Evolutionary conservation across 768 basidiomycete species (phyloP).

Genomic region (Paxillus rubicundulus): DNA sequence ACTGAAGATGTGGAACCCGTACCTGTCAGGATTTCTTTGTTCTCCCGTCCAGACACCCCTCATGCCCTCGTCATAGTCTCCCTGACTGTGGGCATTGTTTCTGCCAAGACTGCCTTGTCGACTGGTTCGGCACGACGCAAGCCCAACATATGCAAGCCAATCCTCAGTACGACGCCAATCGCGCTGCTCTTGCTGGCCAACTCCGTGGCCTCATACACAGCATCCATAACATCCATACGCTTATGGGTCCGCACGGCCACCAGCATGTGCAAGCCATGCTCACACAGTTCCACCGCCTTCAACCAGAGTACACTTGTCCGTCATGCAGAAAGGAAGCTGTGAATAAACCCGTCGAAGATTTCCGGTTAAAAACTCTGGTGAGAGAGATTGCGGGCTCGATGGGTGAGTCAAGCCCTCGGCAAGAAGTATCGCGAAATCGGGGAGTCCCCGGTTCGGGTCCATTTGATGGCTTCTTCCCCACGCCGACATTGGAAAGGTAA

Average conservation of each 20-base stretch:
- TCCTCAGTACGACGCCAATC: slow-evolving; percentile 43
- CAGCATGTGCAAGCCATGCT: slow-evolving; percentile 19
- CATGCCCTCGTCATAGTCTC: slow-evolving; percentile 40
- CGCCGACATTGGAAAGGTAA: slow-evolving; percentile 2
- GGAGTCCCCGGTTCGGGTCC: slow-evolving; percentile 19
- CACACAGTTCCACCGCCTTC: slow-evolving; percentile 23
- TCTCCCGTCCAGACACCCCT: slow-evolving; percentile 2
- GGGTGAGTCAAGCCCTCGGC: slow-evolving; percentile 45
- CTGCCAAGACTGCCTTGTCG: slow-evolving; percentile 58
- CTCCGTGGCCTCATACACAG: slow-evolving; percentile 18
- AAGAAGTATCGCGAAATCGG: background rate
- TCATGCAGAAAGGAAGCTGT: slow-evolving; percentile 54
- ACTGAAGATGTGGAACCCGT: slow-evolving; percentile 62
- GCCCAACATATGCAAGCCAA: slow-evolving; percentile 46
- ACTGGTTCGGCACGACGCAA: slow-evolving; percentile 50
- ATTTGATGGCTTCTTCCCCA: slow-evolving; percentile 49
- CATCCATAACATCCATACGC: slow-evolving; percentile 20
- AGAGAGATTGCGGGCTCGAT: slow-evolving; percentile 45
- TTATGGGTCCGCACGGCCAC: slow-evolving; percentile 10
- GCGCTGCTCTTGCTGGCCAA: slow-evolving; percentile 16
- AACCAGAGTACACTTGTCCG: slow-evolving; percentile 65
- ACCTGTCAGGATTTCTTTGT: slow-evolving; percentile 44
- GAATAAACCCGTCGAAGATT: slow-evolving; percentile 56
- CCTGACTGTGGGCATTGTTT: slow-evolving; percentile 69
- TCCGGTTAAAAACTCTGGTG: slow-evolving; percentile 56